phyloP scores from a whole-genome alignment of 495 filamentous ascomycete genomes.

The Alectoria sarmentosa region DNA sequence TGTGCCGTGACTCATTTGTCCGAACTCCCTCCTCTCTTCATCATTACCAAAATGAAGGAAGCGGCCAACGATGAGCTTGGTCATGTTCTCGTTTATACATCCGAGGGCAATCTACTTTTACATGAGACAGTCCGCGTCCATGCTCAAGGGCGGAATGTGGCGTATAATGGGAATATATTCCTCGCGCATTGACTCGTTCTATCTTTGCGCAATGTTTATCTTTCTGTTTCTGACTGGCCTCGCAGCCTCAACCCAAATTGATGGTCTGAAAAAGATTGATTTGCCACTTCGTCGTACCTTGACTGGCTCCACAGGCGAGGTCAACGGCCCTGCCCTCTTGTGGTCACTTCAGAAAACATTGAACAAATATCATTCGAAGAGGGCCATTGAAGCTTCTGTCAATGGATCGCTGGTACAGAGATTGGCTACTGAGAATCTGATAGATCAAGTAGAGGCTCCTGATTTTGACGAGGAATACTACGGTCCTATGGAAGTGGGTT shows the following conservation, averaged over 20 bases:
- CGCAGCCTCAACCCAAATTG: background rate
- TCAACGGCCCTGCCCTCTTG: background rate
- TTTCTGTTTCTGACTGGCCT: background rate
- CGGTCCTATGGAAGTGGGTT: conserved; percentile 2
- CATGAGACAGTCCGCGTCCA: too few relatives aligned
- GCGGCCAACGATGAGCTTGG: too few relatives aligned
- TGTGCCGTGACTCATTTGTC: too few relatives aligned
- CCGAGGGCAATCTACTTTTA: too few relatives aligned
- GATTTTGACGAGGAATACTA: background rate
- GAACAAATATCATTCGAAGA: background rate
- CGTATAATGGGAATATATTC: too few relatives aligned
- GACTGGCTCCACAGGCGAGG: background rate
- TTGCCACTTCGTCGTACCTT: background rate
- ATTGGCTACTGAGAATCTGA: background rate
- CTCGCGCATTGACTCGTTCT: background rate
- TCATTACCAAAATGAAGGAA: too few relatives aligned
- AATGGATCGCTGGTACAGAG: background rate
- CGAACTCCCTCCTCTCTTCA: too few relatives aligned
- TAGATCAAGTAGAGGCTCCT: background rate
- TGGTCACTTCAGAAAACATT: background rate
- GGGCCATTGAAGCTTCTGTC: background rate
- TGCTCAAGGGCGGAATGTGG: too few relatives aligned
- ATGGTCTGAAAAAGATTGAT: conserved; percentile 10
- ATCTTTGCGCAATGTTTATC: background rate
- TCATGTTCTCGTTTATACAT: too few relatives aligned